Evolutionary conservation across 805 yeast genomes (phyloP).

Genomic region (Wickerhamiella domercqiae): DNA sequence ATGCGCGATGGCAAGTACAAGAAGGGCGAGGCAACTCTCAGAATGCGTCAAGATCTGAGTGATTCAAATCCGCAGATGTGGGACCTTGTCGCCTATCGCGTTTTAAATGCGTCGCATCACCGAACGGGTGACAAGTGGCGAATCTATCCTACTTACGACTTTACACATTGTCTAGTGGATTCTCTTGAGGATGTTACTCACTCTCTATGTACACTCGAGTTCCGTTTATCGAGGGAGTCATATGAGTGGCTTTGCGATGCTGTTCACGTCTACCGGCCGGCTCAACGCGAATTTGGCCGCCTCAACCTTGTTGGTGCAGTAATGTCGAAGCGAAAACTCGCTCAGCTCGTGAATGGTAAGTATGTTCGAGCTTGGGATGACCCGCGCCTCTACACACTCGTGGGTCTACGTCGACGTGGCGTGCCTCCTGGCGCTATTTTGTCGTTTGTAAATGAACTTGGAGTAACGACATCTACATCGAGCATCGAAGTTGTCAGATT

Average conservation of each 20-base stretch:
- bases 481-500: conserved; percentile 82
- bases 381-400: conserved; percentile 89
- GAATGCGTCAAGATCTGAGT: conserved; percentile 88
- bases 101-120: conserved; percentile 80
- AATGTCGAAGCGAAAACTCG: conserved; percentile 89
- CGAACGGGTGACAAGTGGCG: conserved; percentile 97
- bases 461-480: conserved; percentile 88
- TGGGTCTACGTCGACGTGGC: conserved; percentile 91
- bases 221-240: conserved; percentile 78
- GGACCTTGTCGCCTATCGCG: conserved; percentile 97
- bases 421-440: conserved; percentile 97
- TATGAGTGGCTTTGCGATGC: conserved; percentile 98
- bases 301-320: conserved; percentile 88
- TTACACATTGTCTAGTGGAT: conserved; percentile 98
- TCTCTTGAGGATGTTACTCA: conserved; percentile 92
- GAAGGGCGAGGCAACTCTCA: conserved; percentile 84
- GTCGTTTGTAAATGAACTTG: conserved; percentile 83
- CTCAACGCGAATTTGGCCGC: conserved; percentile 97
- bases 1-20: conserved; percentile 83
- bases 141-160: conserved; percentile 96
- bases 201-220: conserved; percentile 92
- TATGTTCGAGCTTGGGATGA: conserved; percentile 96
- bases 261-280: conserved; percentile 89
- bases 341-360: conserved; percentile 68
- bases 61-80: conserved; percentile 98